A percentile compares a stretch with the other conserved stretches of the same genome.
phyloP scores from a whole-genome alignment of 164 flowering plant genomes.

The Hamamelis virginiana region DNA sequence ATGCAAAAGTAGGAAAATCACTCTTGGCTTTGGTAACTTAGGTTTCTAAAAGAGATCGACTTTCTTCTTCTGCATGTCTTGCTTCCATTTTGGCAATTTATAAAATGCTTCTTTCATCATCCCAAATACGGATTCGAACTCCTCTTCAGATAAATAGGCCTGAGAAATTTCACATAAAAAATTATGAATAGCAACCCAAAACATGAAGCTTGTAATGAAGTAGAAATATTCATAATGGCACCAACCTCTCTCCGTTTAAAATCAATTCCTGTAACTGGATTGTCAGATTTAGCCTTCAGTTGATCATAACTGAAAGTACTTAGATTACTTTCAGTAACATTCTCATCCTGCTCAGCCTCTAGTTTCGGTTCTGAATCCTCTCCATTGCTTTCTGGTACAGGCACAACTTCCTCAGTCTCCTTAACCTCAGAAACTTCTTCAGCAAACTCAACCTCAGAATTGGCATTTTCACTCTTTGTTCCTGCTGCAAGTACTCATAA shows the following conservation, averaged over 20 bases:
- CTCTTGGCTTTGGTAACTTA: constrained; percentile 1
- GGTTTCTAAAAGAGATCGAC: constrained; percentile 66
- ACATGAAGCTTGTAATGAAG: background rate
- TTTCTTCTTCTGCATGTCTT: constrained; percentile 88
- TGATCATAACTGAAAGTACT: constrained; percentile 71
- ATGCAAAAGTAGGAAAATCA: constrained; percentile 1
- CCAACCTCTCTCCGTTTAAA: constrained; percentile 91
- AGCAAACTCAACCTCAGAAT: constrained; percentile 40
- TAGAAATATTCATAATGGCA: background rate
- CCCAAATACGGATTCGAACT: constrained; percentile 70
- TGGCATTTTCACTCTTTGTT: constrained; percentile 34
- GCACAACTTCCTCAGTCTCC: constrained; percentile 36
- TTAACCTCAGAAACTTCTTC: constrained; percentile 35
- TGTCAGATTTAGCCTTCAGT: constrained; percentile 72
- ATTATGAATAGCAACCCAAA: background rate
- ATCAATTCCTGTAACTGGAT: constrained; percentile 88
- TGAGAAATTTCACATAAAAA: constrained; percentile 19
- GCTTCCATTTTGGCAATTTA: constrained; percentile 91
- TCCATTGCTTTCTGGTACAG: constrained; percentile 45
- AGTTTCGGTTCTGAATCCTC: constrained; percentile 45
- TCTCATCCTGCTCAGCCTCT: constrained; percentile 43
- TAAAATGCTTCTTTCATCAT: constrained; percentile 80
- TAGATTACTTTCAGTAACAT: constrained; percentile 31
- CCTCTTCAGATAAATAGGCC: constrained; percentile 85
- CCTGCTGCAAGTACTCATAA: constrained; percentile 38